Conservation (phyloP, 1,139 yeast species). For the Hansenula lynferdii region DNA sequence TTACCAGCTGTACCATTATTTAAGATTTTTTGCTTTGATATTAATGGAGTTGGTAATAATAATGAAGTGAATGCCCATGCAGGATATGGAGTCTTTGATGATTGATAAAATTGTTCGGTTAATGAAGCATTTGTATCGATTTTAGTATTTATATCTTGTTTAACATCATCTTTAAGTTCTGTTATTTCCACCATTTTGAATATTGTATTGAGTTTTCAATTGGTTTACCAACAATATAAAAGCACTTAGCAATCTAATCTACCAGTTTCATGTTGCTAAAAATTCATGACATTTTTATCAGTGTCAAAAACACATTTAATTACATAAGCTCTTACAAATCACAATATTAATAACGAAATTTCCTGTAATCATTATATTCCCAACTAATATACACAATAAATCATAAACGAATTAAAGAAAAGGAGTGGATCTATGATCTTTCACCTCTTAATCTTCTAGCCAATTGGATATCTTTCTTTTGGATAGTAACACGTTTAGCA, state of each 20-base stretch:
- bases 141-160: slow-evolving; percentile 6
- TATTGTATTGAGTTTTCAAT: background rate
- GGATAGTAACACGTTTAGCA: slow-evolving; percentile 99
- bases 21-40: slow-evolving; percentile 23
- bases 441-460: slow-evolving; percentile 99
- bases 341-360: background rate
- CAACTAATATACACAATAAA: slow-evolving; percentile 14
- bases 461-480: slow-evolving; percentile 98
- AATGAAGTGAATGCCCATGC: slow-evolving; percentile 42
- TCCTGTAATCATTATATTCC: slow-evolving; percentile 6
- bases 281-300: too few species aligned
- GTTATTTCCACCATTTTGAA: slow-evolving; percentile 17
- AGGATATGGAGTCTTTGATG: slow-evolving; percentile 47
- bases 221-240: too few species aligned
- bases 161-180: slow-evolving; percentile 16
- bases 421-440: slow-evolving; percentile 54
- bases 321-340: background rate
- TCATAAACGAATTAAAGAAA: background rate
- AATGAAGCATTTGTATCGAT: slow-evolving; percentile 14
- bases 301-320: background rate
- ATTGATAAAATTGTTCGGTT: slow-evolving; percentile 24
- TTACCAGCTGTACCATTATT: slow-evolving; percentile 7
- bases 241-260: too few species aligned
- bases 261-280: too few species aligned
- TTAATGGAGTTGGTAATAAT: slow-evolving; percentile 40